Evolutionary conservation across 2,329 filamentous ascomycete species (phyloP).

Genomic region (Botryotinia calthae): DNA sequence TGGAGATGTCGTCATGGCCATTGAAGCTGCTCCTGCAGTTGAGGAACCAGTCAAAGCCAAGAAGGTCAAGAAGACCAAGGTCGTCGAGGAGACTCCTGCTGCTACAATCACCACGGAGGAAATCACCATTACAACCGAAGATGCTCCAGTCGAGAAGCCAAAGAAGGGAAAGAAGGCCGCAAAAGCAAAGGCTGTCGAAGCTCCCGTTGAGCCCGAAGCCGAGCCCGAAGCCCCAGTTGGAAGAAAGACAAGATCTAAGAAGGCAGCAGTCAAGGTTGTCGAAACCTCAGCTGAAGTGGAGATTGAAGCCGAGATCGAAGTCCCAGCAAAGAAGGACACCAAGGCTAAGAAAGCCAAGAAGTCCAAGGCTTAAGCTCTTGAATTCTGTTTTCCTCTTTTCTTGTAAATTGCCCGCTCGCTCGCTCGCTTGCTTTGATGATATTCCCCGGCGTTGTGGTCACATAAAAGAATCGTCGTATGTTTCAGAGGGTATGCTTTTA

Average conservation of each 20-base stretch:
- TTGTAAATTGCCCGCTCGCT: not conserved
- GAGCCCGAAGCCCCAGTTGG: not conserved
- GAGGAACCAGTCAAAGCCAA: constrained; percentile 20
- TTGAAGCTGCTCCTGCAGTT: constrained; percentile 31
- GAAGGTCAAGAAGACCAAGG: constrained; percentile 32
- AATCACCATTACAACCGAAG: constrained; percentile 42
- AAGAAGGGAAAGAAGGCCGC: constrained; percentile 39
- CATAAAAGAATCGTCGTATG: constrained; percentile 9
- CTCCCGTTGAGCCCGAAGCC: not conserved
- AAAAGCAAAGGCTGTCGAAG: constrained; percentile 1
- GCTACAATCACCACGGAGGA: constrained; percentile 35
- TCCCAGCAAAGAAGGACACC: not conserved
- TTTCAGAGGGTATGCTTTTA: constrained; percentile 2
- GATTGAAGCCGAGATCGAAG: not conserved
- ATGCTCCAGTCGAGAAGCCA: constrained; percentile 35
- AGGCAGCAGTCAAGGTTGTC: not conserved
- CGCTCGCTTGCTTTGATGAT: constrained; percentile 1
- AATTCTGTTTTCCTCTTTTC: not conserved
- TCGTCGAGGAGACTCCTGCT: constrained; percentile 21
- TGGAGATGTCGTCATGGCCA: constrained; percentile 36
- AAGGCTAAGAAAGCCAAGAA: constrained; percentile 11
- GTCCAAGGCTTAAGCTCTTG: not conserved
- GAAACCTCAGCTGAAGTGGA: not conserved
- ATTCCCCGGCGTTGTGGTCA: constrained; percentile 13
- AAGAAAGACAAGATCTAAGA: constrained; percentile 13